Evolutionary conservation across 169 alveolate species (phyloP).

Genomic region (Eimeria zaria): DNA sequence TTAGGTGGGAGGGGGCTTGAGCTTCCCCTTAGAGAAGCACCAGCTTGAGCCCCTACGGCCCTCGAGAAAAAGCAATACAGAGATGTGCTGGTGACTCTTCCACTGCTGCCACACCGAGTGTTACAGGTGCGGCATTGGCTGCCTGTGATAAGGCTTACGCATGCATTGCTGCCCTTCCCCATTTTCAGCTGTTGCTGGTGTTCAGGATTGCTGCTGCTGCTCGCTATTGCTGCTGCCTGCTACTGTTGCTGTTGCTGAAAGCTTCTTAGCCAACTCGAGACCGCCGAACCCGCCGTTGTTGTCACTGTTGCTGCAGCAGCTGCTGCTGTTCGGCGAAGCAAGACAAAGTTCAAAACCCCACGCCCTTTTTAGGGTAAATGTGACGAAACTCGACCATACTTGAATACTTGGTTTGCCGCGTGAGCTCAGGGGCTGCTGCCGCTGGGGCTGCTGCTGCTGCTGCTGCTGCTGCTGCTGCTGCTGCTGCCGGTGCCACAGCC

Average conservation of each 20-base stretch:
- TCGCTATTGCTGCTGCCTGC: neutral
- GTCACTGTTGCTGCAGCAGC: slow-evolving; percentile 18
- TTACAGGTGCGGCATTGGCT: neutral
- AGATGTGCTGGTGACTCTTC: neutral
- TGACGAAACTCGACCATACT: neutral
- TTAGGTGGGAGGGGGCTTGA: neutral
- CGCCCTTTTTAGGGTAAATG: neutral
- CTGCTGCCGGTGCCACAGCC: neutral
- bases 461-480: neutral
- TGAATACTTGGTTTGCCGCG: neutral
- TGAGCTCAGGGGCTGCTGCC: neutral
- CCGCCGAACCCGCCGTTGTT: neutral
- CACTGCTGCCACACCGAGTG: neutral
- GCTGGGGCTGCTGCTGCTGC: too few species aligned
- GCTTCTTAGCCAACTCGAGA: neutral
- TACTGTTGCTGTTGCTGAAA: neutral
- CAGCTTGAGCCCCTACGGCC: neutral
- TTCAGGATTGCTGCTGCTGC: neutral
- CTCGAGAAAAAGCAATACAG: neutral
- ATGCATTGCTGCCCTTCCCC: slow-evolving; percentile 85
- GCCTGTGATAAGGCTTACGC: slow-evolving; percentile 65
- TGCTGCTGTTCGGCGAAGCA: neutral
- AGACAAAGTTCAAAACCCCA: neutral
- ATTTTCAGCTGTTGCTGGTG: slow-evolving; percentile 31
- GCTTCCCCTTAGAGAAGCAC: neutral